Conservation (phyloP, 345 rosid genomes). For the Cardamine chenopodiifolia region DNA sequence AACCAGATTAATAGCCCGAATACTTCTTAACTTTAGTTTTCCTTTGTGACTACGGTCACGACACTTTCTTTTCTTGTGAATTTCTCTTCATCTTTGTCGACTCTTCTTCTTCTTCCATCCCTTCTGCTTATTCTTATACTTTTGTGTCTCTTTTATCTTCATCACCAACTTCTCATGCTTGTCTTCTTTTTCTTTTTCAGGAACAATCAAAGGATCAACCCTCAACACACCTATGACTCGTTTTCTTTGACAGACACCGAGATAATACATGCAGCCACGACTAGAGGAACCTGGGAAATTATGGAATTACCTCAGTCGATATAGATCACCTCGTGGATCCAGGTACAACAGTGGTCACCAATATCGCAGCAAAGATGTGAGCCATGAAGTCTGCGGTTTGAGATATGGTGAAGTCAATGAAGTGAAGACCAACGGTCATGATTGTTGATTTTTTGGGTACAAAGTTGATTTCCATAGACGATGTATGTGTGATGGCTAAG, state of each 20-base stretch:
- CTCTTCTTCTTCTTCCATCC: too few species aligned
- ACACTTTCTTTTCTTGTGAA: too few species aligned
- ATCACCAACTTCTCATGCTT: too few species aligned
- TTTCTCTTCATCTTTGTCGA: too few species aligned
- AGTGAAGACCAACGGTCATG: conserved; percentile 47
- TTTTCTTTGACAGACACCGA: conserved; percentile 38
- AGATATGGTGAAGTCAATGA: conserved; percentile 42
- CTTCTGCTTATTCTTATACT: too few species aligned
- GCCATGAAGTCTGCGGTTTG: conserved; percentile 43
- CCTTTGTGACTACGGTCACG: too few species aligned
- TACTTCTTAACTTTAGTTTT: too few species aligned
- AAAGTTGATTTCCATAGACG: conserved; percentile 42
- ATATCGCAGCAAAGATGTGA: conserved; percentile 46
- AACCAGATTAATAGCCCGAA: too few species aligned
- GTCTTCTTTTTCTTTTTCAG: too few species aligned
- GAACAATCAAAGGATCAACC: too few species aligned
- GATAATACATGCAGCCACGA: conserved; percentile 25
- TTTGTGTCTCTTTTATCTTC: too few species aligned
- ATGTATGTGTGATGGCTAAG: conserved; percentile 42
- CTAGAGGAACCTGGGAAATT: conserved; percentile 34
- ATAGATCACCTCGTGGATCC: conserved; percentile 42
- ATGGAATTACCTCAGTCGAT: conserved; percentile 46
- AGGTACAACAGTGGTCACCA: conserved; percentile 36
- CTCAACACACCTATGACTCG: too few species aligned
- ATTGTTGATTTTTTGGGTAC: conserved; percentile 58